These are phyloP conservation scores for Collybia mongolica DNA, from an alignment of 768 basidiomycete genomes.

Conservation along the genomic window DNA sequence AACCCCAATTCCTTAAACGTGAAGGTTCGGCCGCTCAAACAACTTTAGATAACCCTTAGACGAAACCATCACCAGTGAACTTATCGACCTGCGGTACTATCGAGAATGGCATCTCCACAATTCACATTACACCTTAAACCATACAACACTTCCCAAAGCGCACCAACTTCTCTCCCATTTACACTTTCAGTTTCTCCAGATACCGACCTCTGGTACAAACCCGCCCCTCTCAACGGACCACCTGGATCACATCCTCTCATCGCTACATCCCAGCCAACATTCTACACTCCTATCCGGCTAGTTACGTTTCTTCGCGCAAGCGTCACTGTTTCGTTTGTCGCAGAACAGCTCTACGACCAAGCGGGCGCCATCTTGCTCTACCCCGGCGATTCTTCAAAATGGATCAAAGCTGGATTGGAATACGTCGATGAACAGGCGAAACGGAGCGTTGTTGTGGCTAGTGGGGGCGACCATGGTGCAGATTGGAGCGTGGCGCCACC, in stretches of 20 bases:
- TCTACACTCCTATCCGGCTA: constrained; percentile 10
- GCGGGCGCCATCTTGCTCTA: constrained; percentile 14
- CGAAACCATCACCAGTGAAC: too few relatives aligned
- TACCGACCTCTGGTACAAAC: constrained; percentile 20
- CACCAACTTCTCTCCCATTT: constrained; percentile 16
- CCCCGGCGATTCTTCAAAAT: constrained; percentile 9
- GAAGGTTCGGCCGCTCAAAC: too few relatives aligned
- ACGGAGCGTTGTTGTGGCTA: constrained; percentile 14
- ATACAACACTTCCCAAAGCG: constrained; percentile 13
- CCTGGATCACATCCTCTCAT: constrained; percentile 8
- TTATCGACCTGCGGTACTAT: too few relatives aligned
- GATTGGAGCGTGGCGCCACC: constrained; percentile 19
- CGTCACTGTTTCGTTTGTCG: constrained; percentile 11
- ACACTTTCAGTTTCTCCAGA: constrained; percentile 8
- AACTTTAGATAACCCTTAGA: too few relatives aligned
- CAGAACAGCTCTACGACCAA: constrained; percentile 15
- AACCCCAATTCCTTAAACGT: too few relatives aligned
- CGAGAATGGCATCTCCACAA: too few relatives aligned
- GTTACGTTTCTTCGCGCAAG: constrained; percentile 11
- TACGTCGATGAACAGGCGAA: constrained; percentile 13
- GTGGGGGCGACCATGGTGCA: constrained; percentile 8
- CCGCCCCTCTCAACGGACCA: constrained; percentile 11
- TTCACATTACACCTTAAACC: not conserved
- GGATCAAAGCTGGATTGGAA: constrained; percentile 19
- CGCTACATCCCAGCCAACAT: constrained; percentile 13